Base-by-base conservation (phyloP, 169 alveolate genomes). In the Cryptosporidium meleagridis region DNA sequence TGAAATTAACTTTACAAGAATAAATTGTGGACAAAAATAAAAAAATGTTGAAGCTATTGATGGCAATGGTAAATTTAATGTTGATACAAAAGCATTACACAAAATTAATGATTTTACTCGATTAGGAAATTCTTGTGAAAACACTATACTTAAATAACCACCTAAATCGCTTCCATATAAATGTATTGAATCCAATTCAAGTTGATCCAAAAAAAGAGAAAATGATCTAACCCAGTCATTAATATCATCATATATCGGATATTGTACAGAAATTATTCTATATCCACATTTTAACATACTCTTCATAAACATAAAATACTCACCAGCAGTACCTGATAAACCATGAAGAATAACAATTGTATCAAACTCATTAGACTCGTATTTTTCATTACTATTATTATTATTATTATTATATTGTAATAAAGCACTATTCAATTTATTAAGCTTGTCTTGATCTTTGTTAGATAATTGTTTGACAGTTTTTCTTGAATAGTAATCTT, bases 311-410 rank as follows among this genome's bases (percentile, higher is more conserved):
- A 41, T 41, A 45, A 80, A 80, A 31, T 62, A 80, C n/a, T 80
- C 89, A 23, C 89, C 89, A 33, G 89, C 89, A 26, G 89, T 80
- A 5, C 89, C 89, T 7, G 89, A 59, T 5, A 80, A 37, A 10
- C 89, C 89, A 45, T 80, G 89, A n/a, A 80, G 44, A 7, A 80
- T 62, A 18, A 70, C 84, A 16, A 70, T 39, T 4, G 31, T 18
- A n/a, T 70, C 84, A 23, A 37, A 37, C 2, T 29, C 35, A 55
- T 23, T 3, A 5, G 72, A 37, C 10, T 33, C 23, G 10, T 18
- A 44, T 14, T 65, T 29, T 31, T 23, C 67, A 55, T 21, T 26
- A 12, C 2, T 0, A 26, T 7, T 3, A 21, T 9, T 2, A 21
- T 8, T 26, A 6, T 26, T 55, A 48, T 14, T 48, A 14, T 23